phyloP scores from a whole-genome alignment of 768 basidiomycete genomes.

The Cystobasidium ongulense region DNA sequence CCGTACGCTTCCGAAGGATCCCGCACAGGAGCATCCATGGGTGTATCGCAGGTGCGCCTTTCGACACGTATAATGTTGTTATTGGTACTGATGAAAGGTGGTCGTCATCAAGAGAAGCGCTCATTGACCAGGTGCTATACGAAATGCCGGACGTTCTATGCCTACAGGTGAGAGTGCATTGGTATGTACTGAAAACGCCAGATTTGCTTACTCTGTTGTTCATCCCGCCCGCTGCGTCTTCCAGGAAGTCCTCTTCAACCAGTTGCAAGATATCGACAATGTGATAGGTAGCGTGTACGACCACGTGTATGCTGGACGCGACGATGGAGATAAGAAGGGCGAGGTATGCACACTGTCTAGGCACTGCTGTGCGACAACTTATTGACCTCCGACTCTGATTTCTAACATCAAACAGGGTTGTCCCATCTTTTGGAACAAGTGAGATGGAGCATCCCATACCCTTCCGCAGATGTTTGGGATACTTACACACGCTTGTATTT shows the following conservation, averaged over 20 bases:
- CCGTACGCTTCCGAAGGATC: neutral
- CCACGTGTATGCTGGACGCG: constrained; percentile 34
- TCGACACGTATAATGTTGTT: neutral
- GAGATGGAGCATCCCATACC: neutral
- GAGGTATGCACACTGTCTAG: neutral
- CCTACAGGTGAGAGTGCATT: neutral
- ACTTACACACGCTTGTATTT: no score
- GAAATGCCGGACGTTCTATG: constrained; percentile 35
- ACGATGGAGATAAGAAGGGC: constrained; percentile 8
- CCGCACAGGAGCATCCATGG: neutral
- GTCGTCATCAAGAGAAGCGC: constrained; percentile 19
- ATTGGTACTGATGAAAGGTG: neutral
- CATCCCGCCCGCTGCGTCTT: no score
- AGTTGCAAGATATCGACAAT: constrained; percentile 26
- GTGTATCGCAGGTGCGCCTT: neutral
- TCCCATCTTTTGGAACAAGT: constrained; percentile 37
- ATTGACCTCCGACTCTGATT: no score
- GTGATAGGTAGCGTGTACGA: constrained; percentile 29
- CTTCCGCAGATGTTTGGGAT: no score
- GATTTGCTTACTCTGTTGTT: neutral
- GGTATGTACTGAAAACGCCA: neutral
- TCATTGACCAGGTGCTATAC: constrained; percentile 36
- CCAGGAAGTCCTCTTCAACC: constrained; percentile 38
- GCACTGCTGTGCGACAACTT: neutral
- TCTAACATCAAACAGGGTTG: constrained; percentile 10